Conservation (phyloP, 2,329 filamentous ascomycete genomes). For the Ceratocystis eucalypticola region DNA sequence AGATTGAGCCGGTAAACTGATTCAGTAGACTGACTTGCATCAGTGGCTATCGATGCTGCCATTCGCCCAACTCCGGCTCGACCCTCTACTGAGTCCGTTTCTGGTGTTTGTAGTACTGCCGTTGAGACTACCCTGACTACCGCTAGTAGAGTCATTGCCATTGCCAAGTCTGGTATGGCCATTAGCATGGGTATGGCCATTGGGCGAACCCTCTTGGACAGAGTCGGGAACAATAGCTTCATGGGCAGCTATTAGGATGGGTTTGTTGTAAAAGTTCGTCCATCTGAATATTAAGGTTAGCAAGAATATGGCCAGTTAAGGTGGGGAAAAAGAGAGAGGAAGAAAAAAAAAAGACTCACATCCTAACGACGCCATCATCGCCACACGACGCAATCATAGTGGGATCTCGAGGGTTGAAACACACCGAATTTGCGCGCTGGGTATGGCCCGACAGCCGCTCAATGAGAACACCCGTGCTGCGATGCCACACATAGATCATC, state of each 20-base stretch:
- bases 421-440: slow-evolving; percentile 69
- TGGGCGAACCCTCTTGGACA: neutral
- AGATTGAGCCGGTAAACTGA: no score
- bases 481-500: slow-evolving; percentile 80
- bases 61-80: neutral
- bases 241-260: neutral
- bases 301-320: neutral
- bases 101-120: neutral
- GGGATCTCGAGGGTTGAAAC: slow-evolving; percentile 76
- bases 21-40: no score
- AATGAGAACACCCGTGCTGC: slow-evolving; percentile 61
- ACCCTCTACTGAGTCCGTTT: neutral
- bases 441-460: slow-evolving; percentile 64
- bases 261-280: neutral
- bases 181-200: neutral
- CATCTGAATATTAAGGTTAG: neutral
- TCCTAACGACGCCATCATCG: slow-evolving; percentile 71
- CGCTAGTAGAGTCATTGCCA: neutral
- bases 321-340: neutral
- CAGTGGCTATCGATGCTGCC: neutral
- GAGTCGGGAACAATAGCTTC: neutral
- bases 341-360: slow-evolving; percentile 44
- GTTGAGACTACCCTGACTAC: neutral
- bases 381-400: slow-evolving; percentile 82
- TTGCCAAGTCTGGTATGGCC: neutral